Evolutionary conservation across 1,284 basidiomycete species (phyloP).

Genomic region (Volvariella surrecta): DNA sequence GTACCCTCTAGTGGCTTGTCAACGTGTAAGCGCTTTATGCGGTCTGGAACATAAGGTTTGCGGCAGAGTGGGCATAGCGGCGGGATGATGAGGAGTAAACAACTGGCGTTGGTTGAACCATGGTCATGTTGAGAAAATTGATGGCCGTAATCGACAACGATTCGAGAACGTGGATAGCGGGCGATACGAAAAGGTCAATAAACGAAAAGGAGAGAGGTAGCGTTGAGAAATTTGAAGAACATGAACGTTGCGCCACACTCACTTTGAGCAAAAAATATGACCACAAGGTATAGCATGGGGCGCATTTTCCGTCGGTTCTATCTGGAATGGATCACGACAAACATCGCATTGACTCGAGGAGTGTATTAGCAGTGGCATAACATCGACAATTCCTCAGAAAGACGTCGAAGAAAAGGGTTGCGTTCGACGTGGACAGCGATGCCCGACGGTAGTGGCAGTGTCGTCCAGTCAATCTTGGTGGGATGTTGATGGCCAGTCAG

Average conservation of each 20-base stretch:
- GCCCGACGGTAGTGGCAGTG: no score
- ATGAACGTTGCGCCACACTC: conserved; percentile 17
- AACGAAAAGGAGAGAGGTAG: conserved; percentile 1
- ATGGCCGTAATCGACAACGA: no score
- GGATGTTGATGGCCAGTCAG: no score
- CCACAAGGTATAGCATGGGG: conserved; percentile 63
- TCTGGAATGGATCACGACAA: conserved; percentile 50
- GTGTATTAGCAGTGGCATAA: conserved; percentile 26
- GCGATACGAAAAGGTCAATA: no score
- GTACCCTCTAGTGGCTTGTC: conserved; percentile 33
- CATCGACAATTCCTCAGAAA: no score
- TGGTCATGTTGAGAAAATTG: not conserved
- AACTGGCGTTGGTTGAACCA: conserved; percentile 28
- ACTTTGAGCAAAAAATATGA: conserved; percentile 61
- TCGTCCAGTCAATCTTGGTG: no score
- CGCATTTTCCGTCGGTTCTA: conserved; percentile 34
- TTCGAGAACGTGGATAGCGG: no score
- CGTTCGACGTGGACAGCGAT: no score
- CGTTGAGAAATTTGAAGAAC: not conserved
- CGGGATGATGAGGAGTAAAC: conserved; percentile 39
- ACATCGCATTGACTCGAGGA: conserved; percentile 61
- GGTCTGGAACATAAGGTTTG: conserved; percentile 41
- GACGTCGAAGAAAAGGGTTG: no score
- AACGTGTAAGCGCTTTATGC: conserved; percentile 54
- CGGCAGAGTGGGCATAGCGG: conserved; percentile 58